These are phyloP conservation scores for Ceratocystis albifundus DNA, from an alignment of 2,329 filamentous ascomycete species.

Conservation along the genomic window DNA sequence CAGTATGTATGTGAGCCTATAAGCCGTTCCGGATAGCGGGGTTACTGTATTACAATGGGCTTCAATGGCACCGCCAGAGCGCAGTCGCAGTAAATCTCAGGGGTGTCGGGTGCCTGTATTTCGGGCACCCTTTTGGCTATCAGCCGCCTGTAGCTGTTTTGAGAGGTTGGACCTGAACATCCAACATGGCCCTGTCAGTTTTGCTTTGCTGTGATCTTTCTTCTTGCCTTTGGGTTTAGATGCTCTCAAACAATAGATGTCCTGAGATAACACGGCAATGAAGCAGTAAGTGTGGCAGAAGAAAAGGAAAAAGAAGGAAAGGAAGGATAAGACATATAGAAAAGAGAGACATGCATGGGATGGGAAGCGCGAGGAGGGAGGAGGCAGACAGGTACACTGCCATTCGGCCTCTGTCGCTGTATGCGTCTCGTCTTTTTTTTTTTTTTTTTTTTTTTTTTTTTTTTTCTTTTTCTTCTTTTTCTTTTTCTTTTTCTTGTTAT, in stretches of 20 bases:
- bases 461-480: too few species aligned
- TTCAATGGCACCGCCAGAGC: not conserved
- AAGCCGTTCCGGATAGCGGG: not conserved
- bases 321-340: not conserved
- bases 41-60: not conserved
- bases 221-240: too few species aligned
- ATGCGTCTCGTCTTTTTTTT: too few species aligned
- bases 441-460: too few species aligned
- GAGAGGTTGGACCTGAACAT: not conserved
- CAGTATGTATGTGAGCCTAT: not conserved
- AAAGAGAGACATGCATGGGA: not conserved
- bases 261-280: slow-evolving; percentile 3
- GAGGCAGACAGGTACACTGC: too few species aligned
- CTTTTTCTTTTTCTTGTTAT: too few species aligned
- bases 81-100: not conserved
- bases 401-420: too few species aligned
- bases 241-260: not conserved
- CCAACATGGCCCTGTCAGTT: not conserved
- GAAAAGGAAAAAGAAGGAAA: not conserved
- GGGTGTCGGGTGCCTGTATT: too few species aligned
- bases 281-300: slow-evolving; percentile 1
- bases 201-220: too few species aligned
- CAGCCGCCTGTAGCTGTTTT: not conserved
- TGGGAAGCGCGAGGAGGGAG: too few species aligned
- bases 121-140: not conserved